Base-by-base conservation (phyloP, 257 asterid genomes). In the Jaltomata sinuosa region DNA sequence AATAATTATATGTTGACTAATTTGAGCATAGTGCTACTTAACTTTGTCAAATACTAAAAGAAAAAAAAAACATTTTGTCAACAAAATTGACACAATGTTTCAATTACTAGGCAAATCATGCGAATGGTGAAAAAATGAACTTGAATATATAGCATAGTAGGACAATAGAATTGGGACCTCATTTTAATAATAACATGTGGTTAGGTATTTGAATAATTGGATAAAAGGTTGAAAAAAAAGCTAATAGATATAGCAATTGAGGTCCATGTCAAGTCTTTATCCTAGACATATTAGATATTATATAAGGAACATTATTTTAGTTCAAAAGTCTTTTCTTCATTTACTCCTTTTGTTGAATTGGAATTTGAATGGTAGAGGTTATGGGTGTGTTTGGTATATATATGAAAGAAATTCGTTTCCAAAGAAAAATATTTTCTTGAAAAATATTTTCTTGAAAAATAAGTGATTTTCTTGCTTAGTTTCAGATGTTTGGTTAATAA, bases 241-340 rank as follows among this genome's bases (percentile, higher is more conserved):
- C 32, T 69, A 36, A 11, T 18, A 68, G 9, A 34, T 36, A 36
- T 18, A 34, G 38, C 38, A 74, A 74, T 47, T 74, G 85, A 64
- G 84, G 89, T 91, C 84, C 61, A 84, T 87, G 77, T 90, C 87
- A 81, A 49, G 88, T 88, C 91, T 8, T 71, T 14, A 81, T 87
- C 90, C 64, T 76, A 53, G 29, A 34, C 59, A 68, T 69, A 71
- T 78, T 80, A 32, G 10, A 32, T 25, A 47, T 76, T 76, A 76
- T 76, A 67, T 16, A 16, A 25, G 36, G 25, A 15, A 15, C 27
- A 7, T 47, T 76, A 25, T 76, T 45, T 76, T 14, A 76, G 61
- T 76, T 76, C 16, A 27, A 47, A 76, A 47, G 81, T 76, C 61
- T 76, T 76, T 47, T 47, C 2, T 76, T 16, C 42, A 47, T 76